Evolutionary conservation across 2,329 filamentous ascomycete genomes (phyloP).

Genomic region (Botrytis paeoniae): DNA sequence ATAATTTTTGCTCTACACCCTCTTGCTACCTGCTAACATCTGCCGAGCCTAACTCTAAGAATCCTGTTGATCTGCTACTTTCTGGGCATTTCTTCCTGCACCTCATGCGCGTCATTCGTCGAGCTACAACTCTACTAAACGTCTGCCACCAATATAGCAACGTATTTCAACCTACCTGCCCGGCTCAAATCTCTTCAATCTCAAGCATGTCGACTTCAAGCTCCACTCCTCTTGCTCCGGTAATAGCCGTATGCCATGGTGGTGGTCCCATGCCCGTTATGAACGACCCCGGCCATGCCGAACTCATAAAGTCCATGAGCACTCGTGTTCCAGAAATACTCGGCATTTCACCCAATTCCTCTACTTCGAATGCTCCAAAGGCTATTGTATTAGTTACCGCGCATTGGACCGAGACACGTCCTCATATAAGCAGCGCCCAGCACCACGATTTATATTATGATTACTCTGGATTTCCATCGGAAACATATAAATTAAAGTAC

Average conservation of each 20-base stretch:
- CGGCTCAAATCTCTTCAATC: neutral
- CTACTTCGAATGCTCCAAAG: slow-evolving; percentile 48
- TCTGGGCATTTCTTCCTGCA: neutral
- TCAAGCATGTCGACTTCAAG: slow-evolving; percentile 2
- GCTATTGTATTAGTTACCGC: slow-evolving; percentile 75
- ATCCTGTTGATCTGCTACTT: neutral
- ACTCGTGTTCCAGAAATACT: slow-evolving; percentile 55
- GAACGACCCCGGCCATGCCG: slow-evolving; percentile 51
- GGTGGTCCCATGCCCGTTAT: slow-evolving; percentile 56
- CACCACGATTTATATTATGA: slow-evolving; percentile 54
- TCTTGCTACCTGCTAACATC: neutral
- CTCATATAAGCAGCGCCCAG: slow-evolving; percentile 50
- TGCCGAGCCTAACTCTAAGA: neutral
- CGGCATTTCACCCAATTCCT: slow-evolving; percentile 49
- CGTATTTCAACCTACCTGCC: slow-evolving; percentile 11
- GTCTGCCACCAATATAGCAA: slow-evolving; percentile 16
- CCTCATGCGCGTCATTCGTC: neutral
- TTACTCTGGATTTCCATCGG: slow-evolving; percentile 57
- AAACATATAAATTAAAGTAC: slow-evolving; percentile 55
- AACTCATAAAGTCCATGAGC: slow-evolving; percentile 51
- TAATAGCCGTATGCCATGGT: slow-evolving; percentile 31
- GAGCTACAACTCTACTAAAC: neutral
- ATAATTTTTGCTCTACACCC: slow-evolving; percentile 2
- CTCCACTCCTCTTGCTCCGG: slow-evolving; percentile 20
- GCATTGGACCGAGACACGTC: slow-evolving; percentile 64